Percentiles rank a stretch among this genome's conserved stretches.
These are phyloP conservation scores for Fusarium aywerte DNA, from an alignment of 2,329 filamentous ascomycete species.

Conservation along the genomic window DNA sequence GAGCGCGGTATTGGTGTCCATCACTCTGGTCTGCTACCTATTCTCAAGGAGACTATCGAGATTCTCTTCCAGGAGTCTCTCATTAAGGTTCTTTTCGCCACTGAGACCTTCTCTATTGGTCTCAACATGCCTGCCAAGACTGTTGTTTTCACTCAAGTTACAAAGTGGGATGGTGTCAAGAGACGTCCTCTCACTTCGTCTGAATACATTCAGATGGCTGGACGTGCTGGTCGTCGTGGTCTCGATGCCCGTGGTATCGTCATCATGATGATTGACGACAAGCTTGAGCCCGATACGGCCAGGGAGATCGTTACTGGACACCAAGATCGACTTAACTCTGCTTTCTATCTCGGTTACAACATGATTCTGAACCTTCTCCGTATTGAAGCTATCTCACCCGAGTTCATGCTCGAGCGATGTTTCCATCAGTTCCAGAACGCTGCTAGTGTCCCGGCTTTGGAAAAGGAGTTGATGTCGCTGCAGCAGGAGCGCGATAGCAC, in stretches of 20 bases:
- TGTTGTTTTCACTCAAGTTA: conserved; percentile 97
- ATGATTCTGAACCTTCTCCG: conserved; percentile 97
- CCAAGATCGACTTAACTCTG: conserved; percentile 96
- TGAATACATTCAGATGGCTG: conserved; percentile 99
- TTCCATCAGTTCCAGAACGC: conserved; percentile 99
- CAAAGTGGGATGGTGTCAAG: conserved; percentile 89
- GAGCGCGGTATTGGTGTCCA: conserved; percentile 95
- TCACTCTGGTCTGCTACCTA: conserved; percentile 93
- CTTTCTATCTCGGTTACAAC: conserved; percentile 98
- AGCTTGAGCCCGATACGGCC: conserved; percentile 93
- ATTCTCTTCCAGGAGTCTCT: conserved; percentile 98
- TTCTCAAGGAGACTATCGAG: conserved; percentile 98
- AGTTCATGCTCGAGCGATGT: conserved; percentile 98
- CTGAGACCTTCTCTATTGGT: conserved; percentile 98
- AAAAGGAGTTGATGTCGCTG: conserved; percentile 82
- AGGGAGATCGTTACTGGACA: conserved; percentile 96
- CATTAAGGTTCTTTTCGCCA: conserved; percentile 97
- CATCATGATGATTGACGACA: conserved; percentile 99
- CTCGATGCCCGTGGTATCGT: conserved; percentile 98
- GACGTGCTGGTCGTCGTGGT: conserved; percentile 94
- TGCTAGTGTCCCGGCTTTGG: conserved; percentile 82
- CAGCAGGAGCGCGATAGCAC: conserved; percentile 79
- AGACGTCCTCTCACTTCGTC: conserved; percentile 89
- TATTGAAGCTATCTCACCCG: conserved; percentile 98
- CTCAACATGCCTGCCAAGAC: conserved; percentile 99